phyloP scores from a whole-genome alignment of 2,329 filamentous ascomycete genomes.

The Colletotrichum sp. region DNA sequence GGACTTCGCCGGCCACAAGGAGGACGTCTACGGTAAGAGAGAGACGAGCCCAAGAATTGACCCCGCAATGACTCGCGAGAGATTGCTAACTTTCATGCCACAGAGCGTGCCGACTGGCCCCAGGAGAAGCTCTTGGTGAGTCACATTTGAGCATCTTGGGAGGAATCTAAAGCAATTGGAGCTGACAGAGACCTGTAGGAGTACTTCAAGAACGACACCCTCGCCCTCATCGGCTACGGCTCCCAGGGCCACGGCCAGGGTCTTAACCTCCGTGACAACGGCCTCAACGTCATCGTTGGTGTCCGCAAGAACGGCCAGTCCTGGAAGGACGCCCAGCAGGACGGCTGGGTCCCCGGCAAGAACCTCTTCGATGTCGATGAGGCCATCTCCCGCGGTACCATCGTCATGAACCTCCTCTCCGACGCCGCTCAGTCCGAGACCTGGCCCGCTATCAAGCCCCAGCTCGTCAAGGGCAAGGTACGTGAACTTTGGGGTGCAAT shows the following conservation, averaged over 20 bases:
- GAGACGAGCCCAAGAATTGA: neutral
- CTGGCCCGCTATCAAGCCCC: slow-evolving; percentile 97
- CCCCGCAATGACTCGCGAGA: slow-evolving; percentile 10
- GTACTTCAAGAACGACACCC: slow-evolving; percentile 99
- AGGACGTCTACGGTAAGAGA: slow-evolving; percentile 85
- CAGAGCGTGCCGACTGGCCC: slow-evolving; percentile 98
- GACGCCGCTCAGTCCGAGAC: slow-evolving; percentile 99
- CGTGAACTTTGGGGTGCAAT: slow-evolving; percentile 29
- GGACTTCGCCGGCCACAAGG: slow-evolving; percentile 95
- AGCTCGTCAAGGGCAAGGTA: slow-evolving; percentile 98
- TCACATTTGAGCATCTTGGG: slow-evolving; percentile 33
- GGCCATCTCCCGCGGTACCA: slow-evolving; percentile 90
- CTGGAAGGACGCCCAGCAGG: slow-evolving; percentile 96
- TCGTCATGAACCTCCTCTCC: slow-evolving; percentile 98
- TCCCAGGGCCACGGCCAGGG: slow-evolving; percentile 99
- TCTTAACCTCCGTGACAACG: slow-evolving; percentile 99
- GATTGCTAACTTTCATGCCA: slow-evolving; percentile 24
- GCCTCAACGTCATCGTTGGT: slow-evolving; percentile 98
- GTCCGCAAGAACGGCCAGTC: slow-evolving; percentile 98
- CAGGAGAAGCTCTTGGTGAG: slow-evolving; percentile 95
- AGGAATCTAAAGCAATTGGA: neutral
- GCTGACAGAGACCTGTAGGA: slow-evolving; percentile 60
- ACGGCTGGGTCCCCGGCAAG: slow-evolving; percentile 98
- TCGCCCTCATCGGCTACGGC: slow-evolving; percentile 97
- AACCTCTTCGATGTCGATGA: slow-evolving; percentile 99